These are phyloP conservation scores for Symmetrospora coprosmae DNA, from an alignment of 768 basidiomycete genomes.

Conservation along the genomic window DNA sequence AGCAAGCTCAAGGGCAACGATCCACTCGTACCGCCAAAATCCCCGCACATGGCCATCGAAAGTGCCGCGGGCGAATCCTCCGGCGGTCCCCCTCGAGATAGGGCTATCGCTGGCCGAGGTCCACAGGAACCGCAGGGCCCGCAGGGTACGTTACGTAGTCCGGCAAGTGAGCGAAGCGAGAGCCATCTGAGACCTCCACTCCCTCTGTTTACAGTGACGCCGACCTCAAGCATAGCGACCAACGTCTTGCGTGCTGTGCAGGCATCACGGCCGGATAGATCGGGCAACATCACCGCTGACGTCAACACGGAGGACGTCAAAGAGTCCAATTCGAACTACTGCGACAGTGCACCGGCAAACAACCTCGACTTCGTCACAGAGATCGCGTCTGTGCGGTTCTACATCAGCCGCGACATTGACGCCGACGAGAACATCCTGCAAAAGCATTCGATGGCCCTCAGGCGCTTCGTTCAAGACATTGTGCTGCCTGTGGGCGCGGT, in stretches of 20 bases:
- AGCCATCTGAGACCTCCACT: too few species aligned
- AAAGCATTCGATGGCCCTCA: background rate
- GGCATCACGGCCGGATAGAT: conserved; percentile 38
- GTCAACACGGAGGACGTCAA: conserved; percentile 36
- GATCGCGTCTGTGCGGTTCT: conserved; percentile 29
- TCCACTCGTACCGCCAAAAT: too few species aligned
- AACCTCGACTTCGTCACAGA: conserved; percentile 17
- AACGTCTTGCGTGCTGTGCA: conserved; percentile 32
- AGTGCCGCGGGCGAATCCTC: too few species aligned
- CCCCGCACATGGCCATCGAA: too few species aligned
- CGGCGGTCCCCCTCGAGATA: too few species aligned
- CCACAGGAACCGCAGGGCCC: too few species aligned
- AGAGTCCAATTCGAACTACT: conserved; percentile 35
- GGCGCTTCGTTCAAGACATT: conserved; percentile 8
- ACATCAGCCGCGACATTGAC: conserved; percentile 20
- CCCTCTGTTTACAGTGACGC: conserved; percentile 22
- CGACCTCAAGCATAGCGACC: conserved; percentile 25
- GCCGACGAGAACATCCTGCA: conserved; percentile 11
- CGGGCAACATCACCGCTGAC: conserved; percentile 35
- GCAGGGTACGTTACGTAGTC: too few species aligned
- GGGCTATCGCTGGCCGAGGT: too few species aligned
- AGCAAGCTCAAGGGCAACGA: too few species aligned
- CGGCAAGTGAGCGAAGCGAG: too few species aligned
- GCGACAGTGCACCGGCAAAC: conserved; percentile 28
- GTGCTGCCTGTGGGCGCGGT: conserved; percentile 37